Base-by-base conservation (phyloP, 768 basidiomycete species). In the Tulasnella sp. region DNA sequence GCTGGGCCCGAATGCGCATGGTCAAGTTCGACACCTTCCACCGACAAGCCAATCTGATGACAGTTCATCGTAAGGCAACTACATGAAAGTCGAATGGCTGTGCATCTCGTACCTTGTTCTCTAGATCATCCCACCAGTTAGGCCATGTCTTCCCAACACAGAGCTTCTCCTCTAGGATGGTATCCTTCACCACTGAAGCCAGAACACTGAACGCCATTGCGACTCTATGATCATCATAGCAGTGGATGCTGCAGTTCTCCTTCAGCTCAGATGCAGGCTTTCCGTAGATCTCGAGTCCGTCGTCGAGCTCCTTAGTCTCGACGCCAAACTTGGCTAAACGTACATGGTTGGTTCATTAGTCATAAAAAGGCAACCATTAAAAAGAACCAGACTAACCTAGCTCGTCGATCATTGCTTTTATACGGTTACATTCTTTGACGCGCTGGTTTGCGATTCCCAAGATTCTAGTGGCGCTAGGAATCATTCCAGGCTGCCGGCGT, bases 101-200 rank as follows among this genome's bases (percentile, higher is more conserved):
- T n/a, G n/a, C n/a, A n/a, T n/a, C n/a, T n/a, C 74, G 2, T 52
- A 88, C 90, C 81, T 96, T 96, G 74, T 90, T 92, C 68, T 89
- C 81, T 24, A 99, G 76, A 70, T 98, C 96, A 68, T 98, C 96
- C 93, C 94, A 99, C 91, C 93, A 99, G 68, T 92, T 93, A 0
- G 96, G 96, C 94, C 94, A 99, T 0, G 94, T 99, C 79, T 99
- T 99, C 72, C 94, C 94, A 30, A 99, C 96, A 67, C 96, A 97
- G 55, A 93, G 78, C 72, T 94, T 94, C 74, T 98, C 94, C 67
- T 97, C 92, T 27, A 98, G 76, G 63, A 90, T 73, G 2, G 88
- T 87, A n/a, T 78, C 80, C 31, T 77, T 72, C 42, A 91, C 72
- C 2, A 90, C 78, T 3, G 84, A 78, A 19, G 84, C 83, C 42